phyloP scores from a whole-genome alignment of 2,329 filamentous ascomycete genomes.

The Verticillium klebahnii region DNA sequence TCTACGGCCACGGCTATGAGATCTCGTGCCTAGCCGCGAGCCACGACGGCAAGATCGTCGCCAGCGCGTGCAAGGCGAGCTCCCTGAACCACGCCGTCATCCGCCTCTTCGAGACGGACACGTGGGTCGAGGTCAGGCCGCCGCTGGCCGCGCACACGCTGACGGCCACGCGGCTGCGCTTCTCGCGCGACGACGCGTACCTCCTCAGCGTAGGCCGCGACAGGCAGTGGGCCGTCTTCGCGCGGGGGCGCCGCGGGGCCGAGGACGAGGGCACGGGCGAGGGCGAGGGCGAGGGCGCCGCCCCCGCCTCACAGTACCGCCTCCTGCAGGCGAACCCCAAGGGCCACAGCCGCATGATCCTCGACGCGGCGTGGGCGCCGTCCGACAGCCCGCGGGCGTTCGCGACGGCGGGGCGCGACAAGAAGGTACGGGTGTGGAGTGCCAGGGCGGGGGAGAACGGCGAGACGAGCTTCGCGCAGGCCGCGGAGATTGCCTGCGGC shows the following conservation, averaged over 20 bases:
- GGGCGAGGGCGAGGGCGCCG: no score
- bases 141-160: conserved; percentile 80
- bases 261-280: no score
- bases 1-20: conserved; percentile 97
- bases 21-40: conserved; percentile 82
- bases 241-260: conserved; percentile 34
- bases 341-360: conserved; percentile 87
- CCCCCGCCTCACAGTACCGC: conserved; percentile 39
- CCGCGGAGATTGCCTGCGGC: conserved; percentile 47
- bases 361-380: conserved; percentile 81
- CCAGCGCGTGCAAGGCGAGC: conserved; percentile 89
- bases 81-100: conserved; percentile 94
- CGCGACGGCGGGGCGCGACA: conserved; percentile 87
- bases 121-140: conserved; percentile 84
- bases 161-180: conserved; percentile 78
- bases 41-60: conserved; percentile 70
- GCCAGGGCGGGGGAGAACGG: conserved; percentile 23
- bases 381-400: conserved; percentile 49
- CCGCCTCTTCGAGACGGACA: conserved; percentile 78
- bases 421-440: conserved; percentile 70
- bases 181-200: conserved; percentile 68
- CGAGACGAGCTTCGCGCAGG: conserved; percentile 42
- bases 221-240: conserved; percentile 84
- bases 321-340: conserved; percentile 67
- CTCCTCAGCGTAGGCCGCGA: conserved; percentile 89